These are phyloP conservation scores for Pharnaceum exiguum DNA, from an alignment of 148 eudicot genomes.

Conservation along the genomic window DNA sequence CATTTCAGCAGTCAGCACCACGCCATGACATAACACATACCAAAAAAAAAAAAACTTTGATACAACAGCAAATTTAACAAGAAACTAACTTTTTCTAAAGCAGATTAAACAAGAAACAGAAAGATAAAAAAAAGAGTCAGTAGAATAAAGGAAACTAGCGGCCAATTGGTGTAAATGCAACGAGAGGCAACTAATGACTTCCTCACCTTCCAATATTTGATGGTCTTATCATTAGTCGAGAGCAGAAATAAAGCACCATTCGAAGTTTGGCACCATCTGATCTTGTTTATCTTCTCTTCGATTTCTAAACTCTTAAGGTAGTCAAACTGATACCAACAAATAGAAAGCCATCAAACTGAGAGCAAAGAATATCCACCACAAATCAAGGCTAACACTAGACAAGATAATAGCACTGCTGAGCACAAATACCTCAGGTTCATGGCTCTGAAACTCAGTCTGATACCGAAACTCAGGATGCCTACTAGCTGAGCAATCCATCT, in stretches of 20 bases:
- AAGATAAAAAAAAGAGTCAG: no score
- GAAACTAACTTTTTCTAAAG: no score
- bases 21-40: no score
- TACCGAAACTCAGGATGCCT: conserved; percentile 53
- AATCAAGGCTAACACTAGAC: background rate
- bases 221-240: conserved; percentile 63
- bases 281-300: conserved; percentile 63
- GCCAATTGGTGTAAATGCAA: background rate
- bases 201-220: conserved; percentile 70
- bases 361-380: background rate
- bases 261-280: conserved; percentile 49
- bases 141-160: background rate
- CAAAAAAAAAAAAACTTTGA: no score
- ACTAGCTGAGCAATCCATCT: conserved; percentile 23
- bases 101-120: no score
- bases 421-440: conserved; percentile 55
- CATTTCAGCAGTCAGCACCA: no score
- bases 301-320: conserved; percentile 64
- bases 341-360: background rate
- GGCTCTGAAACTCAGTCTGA: conserved; percentile 73
- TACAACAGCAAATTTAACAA: no score
- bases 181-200: background rate
- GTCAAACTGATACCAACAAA: conserved; percentile 47
- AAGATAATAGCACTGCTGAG: conserved; percentile 1
- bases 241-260: conserved; percentile 49